A percentile compares a stretch with the other conserved stretches of the same genome.
Conservation (phyloP, 495 filamentous ascomycete genomes). For the Aspergillus affinis region DNA sequence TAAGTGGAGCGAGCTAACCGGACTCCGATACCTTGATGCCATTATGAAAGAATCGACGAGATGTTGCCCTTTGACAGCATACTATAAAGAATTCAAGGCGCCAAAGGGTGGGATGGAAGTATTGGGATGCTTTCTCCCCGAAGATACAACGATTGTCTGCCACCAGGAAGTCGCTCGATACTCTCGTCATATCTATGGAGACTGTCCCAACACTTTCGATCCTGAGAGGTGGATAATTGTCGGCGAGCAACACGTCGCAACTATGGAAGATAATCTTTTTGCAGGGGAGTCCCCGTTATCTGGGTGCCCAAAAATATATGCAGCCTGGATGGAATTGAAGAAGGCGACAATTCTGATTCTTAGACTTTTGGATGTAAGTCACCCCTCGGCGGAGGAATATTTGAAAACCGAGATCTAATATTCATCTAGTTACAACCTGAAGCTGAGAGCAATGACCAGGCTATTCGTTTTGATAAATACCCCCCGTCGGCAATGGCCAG, state of each 20-base stretch:
- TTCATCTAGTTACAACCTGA: no score
- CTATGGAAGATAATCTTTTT: conserved; percentile 17
- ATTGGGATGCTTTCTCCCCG: conserved; percentile 27
- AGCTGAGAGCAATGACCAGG: no score
- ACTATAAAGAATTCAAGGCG: conserved; percentile 23
- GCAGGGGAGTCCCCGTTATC: conserved; percentile 3
- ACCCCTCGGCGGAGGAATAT: neutral
- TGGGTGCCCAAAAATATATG: conserved; percentile 2
- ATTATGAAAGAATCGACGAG: conserved; percentile 38
- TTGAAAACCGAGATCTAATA: no score
- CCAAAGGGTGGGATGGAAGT: conserved; percentile 18
- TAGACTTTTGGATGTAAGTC: conserved; percentile 20
- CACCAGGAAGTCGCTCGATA: conserved; percentile 26
- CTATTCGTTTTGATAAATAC: no score
- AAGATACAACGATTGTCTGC: conserved; percentile 22
- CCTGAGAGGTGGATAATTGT: conserved; percentile 53
- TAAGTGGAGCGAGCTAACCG: conserved; percentile 13
- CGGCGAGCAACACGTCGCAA: neutral
- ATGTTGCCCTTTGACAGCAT: conserved; percentile 20
- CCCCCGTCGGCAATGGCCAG: no score
- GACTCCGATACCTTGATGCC: conserved; percentile 23
- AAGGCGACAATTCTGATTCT: conserved; percentile 19
- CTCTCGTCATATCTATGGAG: conserved; percentile 43
- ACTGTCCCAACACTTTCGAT: conserved; percentile 44
- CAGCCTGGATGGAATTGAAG: conserved; percentile 22